Percentiles rank a stretch among this genome's conserved stretches.
Conservation (phyloP, 148 eudicot genomes). For the Suaeda aralocaspica region DNA sequence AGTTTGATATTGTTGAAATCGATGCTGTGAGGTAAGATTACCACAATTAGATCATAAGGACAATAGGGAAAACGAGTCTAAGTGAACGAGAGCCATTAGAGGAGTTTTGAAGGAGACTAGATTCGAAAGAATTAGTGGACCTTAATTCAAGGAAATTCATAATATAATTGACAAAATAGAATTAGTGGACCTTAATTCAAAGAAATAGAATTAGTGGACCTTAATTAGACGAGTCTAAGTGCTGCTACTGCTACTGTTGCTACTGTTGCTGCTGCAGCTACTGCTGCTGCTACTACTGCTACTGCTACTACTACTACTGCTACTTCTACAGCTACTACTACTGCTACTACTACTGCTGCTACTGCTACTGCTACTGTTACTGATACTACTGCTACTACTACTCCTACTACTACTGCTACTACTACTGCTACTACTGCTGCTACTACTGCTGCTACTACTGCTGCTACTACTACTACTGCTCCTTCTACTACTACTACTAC, state of each 20-base stretch:
- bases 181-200: no score
- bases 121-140: no score
- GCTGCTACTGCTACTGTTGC: not conserved
- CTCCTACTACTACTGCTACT: slow-evolving; percentile 6
- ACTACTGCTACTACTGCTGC: slow-evolving; percentile 7
- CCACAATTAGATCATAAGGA: no score
- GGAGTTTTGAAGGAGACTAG: no score
- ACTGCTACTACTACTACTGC: slow-evolving; percentile 5
- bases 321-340: not conserved
- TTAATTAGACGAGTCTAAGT: no score
- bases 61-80: no score
- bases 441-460: slow-evolving; percentile 7
- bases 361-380: slow-evolving; percentile 5
- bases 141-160: no score
- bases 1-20: no score
- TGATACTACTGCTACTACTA: slow-evolving; percentile 1
- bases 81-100: no score
- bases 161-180: no score
- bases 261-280: not conserved
- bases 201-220: no score
- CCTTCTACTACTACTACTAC: slow-evolving; percentile 15
- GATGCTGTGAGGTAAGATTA: no score
- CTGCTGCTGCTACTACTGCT: slow-evolving; percentile 2
- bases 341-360: slow-evolving; percentile 7
- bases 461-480: slow-evolving; percentile 14